phyloP scores from a whole-genome alignment of 2,329 filamentous ascomycete genomes.

The Cladophialophora chaetospira region DNA sequence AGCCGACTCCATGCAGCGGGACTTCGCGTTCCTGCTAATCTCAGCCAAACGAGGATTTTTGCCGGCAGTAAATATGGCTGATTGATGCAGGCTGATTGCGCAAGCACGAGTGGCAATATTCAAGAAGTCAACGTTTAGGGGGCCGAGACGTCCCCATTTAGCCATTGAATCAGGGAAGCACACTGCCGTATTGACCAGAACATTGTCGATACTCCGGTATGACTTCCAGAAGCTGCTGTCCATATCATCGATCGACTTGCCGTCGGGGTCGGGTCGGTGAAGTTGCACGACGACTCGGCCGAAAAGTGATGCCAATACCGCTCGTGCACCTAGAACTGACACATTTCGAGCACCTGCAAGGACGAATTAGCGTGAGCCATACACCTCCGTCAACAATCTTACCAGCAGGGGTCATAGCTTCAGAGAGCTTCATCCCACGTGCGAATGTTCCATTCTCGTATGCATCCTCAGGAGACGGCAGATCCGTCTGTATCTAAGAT shows the following conservation, averaged over 20 bases:
- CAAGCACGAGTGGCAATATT: not conserved
- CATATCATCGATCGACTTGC: not conserved
- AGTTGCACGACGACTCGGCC: not conserved
- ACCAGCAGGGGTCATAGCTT: not conserved
- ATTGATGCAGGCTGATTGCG: not conserved
- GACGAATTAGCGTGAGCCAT: not conserved
- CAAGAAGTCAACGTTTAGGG: not conserved
- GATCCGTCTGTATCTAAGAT: not conserved
- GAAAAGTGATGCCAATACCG: not conserved
- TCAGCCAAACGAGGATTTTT: not conserved
- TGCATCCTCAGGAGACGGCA: not conserved
- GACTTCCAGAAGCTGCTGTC: not conserved
- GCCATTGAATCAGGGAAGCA: not conserved
- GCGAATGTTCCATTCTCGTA: not conserved
- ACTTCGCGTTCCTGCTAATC: not conserved
- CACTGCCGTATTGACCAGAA: not conserved
- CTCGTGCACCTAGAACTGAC: not conserved
- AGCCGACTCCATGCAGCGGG: not conserved
- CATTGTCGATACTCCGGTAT: not conserved
- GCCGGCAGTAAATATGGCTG: not conserved
- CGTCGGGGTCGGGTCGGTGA: not conserved
- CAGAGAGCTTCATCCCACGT: not conserved
- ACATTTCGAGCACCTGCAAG: not conserved
- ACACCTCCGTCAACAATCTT: not conserved
- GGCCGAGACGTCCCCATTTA: not conserved